Evolutionary conservation across 1,284 basidiomycete genomes (phyloP).

Genomic region (Boletus sp.): DNA sequence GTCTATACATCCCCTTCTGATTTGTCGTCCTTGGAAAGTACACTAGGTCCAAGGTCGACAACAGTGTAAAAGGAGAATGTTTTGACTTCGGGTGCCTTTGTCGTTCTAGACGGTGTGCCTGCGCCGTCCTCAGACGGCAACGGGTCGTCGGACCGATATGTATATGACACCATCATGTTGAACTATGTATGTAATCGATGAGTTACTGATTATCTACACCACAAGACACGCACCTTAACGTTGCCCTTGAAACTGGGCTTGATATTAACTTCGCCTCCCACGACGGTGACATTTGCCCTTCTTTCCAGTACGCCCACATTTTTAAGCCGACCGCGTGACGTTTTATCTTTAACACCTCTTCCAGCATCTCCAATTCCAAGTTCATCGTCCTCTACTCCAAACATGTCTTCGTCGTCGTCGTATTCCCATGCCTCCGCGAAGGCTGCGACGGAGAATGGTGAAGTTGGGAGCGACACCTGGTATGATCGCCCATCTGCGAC

Average conservation of each 20-base stretch:
- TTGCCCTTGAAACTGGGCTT: conserved; percentile 70
- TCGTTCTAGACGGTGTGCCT: conserved; percentile 44
- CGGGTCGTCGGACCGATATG: conserved; percentile 85
- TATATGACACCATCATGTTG: conserved; percentile 89
- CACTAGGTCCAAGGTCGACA: conserved; percentile 70
- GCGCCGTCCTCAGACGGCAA: conserved; percentile 56
- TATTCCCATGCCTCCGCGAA: conserved; percentile 96
- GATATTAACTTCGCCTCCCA: conserved; percentile 79
- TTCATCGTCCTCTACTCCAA: conserved; percentile 68
- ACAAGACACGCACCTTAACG: conserved; percentile 57
- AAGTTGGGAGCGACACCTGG: conserved; percentile 71
- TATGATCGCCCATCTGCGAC: conserved; percentile 46
- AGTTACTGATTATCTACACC: conserved; percentile 1
- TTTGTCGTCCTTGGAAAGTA: conserved; percentile 56
- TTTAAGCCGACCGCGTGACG: conserved; percentile 52
- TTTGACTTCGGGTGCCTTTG: conserved; percentile 65
- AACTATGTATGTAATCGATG: conserved; percentile 56
- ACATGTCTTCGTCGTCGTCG: conserved; percentile 86
- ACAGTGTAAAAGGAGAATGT: conserved; percentile 84
- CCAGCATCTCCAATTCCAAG: conserved; percentile 36
- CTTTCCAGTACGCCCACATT: conserved; percentile 78
- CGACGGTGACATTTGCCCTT: conserved; percentile 81
- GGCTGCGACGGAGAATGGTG: conserved; percentile 77
- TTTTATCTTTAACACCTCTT: conserved; percentile 37
- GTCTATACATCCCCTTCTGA: conserved; percentile 27